These are phyloP conservation scores for Apiotrichum montevideense DNA, from an alignment of 1,284 basidiomycete genomes.

Conservation along the genomic window DNA sequence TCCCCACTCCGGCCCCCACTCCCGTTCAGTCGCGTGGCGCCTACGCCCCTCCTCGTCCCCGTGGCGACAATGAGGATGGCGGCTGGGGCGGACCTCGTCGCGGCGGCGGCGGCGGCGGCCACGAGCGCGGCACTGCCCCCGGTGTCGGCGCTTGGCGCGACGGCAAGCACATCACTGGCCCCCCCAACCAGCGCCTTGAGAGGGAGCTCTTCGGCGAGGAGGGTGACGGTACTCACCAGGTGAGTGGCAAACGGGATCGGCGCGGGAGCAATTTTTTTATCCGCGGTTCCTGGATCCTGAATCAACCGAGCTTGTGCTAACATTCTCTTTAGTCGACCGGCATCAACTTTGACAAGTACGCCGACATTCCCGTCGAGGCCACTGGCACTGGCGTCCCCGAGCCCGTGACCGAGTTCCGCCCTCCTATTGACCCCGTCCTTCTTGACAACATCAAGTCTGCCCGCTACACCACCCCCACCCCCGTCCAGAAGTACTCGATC, in stretches of 20 bases:
- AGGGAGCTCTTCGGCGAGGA: conserved; percentile 93
- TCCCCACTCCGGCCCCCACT: conserved; percentile 42
- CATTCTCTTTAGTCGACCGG: conserved; percentile 75
- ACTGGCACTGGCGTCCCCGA: conserved; percentile 94
- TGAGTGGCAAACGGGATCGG: conserved; percentile 18
- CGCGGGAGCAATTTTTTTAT: conserved; percentile 3
- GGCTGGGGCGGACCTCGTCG: conserved; percentile 51
- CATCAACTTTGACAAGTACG: conserved; percentile 99
- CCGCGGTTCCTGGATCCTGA: not conserved
- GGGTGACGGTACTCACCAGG: conserved; percentile 58
- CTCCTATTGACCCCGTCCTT: conserved; percentile 87
- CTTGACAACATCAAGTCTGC: conserved; percentile 91
- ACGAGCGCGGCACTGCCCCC: conserved; percentile 49
- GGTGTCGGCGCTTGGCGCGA: conserved; percentile 85
- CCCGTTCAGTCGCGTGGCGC: conserved; percentile 50
- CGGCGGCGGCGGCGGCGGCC: conserved; percentile 50
- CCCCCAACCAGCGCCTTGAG: conserved; percentile 78
- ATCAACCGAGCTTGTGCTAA: not conserved
- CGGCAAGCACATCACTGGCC: conserved; percentile 74
- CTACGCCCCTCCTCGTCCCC: conserved; percentile 51
- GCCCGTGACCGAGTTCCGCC: conserved; percentile 80
- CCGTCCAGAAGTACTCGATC: conserved; percentile 99
- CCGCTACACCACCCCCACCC: conserved; percentile 90
- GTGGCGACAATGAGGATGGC: conserved; percentile 34
- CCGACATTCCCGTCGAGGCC: conserved; percentile 98